These are phyloP conservation scores for Cenchrus americanus DNA, from an alignment of 176 grass and related monocot genomes.

Conservation along the genomic window DNA sequence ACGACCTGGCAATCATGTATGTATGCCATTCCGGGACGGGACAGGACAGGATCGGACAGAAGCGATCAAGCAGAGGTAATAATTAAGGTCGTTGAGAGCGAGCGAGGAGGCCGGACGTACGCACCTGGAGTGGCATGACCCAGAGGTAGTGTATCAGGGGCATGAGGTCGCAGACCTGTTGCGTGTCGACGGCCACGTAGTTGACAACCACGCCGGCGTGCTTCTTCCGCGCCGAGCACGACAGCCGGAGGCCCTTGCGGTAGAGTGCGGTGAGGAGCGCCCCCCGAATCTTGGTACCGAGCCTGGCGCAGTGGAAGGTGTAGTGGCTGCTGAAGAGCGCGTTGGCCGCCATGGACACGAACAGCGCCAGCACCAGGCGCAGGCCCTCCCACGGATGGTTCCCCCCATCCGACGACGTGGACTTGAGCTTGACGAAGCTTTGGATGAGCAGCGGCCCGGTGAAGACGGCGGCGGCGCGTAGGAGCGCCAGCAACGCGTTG, in stretches of 20 bases:
- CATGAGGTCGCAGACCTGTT: conserved; percentile 98
- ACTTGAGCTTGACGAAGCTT: conserved; percentile 76
- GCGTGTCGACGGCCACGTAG: conserved; percentile 98
- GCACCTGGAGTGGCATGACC: conserved; percentile 96
- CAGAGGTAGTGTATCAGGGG: conserved; percentile 90
- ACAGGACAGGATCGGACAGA: too few species aligned
- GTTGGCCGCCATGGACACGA: conserved; percentile 70
- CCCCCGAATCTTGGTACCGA: conserved; percentile 84
- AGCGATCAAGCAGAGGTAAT: too few species aligned
- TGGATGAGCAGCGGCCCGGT: conserved; percentile 82
- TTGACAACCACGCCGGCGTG: conserved; percentile 98
- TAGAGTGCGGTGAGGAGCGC: conserved; percentile 87
- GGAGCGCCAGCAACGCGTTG: conserved; percentile 60
- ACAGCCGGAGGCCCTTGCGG: conserved; percentile 78
- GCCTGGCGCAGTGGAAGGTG: conserved; percentile 96
- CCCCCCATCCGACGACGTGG: not conserved
- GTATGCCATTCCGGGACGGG: too few species aligned
- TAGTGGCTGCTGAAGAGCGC: conserved; percentile 84
- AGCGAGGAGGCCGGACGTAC: too few species aligned
- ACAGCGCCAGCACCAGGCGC: conserved; percentile 60
- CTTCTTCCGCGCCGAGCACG: conserved; percentile 69
- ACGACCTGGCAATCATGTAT: too few species aligned
- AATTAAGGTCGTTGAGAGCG: too few species aligned
- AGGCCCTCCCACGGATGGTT: conserved; percentile 38
- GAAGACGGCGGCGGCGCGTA: conserved; percentile 75